Evolutionary conservation across 495 filamentous ascomycete species (phyloP).

Genomic region (Xylaria curta): DNA sequence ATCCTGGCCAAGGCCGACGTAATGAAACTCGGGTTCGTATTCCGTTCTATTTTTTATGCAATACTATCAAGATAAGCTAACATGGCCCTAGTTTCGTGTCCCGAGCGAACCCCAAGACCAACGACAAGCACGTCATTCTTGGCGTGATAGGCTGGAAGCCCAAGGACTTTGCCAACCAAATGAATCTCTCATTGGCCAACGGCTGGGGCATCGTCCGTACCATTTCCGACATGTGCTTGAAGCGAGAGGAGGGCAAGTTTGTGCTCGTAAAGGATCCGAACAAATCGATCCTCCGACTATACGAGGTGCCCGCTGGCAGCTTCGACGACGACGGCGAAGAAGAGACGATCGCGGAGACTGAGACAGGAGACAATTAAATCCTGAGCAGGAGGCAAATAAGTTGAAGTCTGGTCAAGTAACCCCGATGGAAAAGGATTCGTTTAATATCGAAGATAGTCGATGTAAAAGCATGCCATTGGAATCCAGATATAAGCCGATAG

Average conservation of each 20-base stretch:
- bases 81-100: slow-evolving; percentile 77
- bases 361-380: slow-evolving; percentile 42
- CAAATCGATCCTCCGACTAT: slow-evolving; percentile 88
- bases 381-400: neutral
- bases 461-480: neutral
- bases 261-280: slow-evolving; percentile 88
- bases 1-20: slow-evolving; percentile 94
- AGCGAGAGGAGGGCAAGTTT: slow-evolving; percentile 75
- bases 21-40: slow-evolving; percentile 91
- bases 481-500: neutral
- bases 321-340: slow-evolving; percentile 72
- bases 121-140: slow-evolving; percentile 89
- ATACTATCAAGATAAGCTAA: slow-evolving; percentile 32
- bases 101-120: slow-evolving; percentile 85
- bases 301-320: slow-evolving; percentile 84
- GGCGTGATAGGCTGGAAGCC: slow-evolving; percentile 98
- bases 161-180: slow-evolving; percentile 93
- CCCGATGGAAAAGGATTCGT: neutral
- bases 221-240: slow-evolving; percentile 86
- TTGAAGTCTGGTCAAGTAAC: neutral
- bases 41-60: slow-evolving; percentile 3
- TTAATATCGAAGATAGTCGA: neutral
- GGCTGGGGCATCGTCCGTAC: slow-evolving; percentile 99
- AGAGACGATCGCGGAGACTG: slow-evolving; percentile 38
- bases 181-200: slow-evolving; percentile 95